phyloP scores from a whole-genome alignment of 2,329 filamentous ascomycete genomes.

The Diaporthe sp. region DNA sequence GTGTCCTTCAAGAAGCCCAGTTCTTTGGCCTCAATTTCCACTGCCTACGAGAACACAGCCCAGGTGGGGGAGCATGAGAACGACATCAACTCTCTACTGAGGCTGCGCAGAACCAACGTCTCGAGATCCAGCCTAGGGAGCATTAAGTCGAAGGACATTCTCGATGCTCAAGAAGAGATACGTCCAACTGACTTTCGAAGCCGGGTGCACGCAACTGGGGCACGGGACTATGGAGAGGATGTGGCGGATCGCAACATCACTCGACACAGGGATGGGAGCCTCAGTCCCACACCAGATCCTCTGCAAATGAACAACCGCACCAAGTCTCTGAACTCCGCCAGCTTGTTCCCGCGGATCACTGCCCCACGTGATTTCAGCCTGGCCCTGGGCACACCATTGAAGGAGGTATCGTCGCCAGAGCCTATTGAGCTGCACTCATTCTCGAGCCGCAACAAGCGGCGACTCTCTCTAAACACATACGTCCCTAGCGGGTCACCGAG shows the following conservation, averaged over 20 bases:
- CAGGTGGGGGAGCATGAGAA: background rate
- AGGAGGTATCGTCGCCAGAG: background rate
- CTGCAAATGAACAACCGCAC: background rate
- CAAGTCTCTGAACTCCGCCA: background rate
- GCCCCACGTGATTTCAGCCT: background rate
- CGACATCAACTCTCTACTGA: slow-evolving; percentile 11
- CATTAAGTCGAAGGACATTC: slow-evolving; percentile 52
- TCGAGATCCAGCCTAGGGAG: slow-evolving; percentile 31
- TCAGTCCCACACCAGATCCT: slow-evolving; percentile 7
- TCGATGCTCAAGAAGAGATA: slow-evolving; percentile 69
- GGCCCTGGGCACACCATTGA: background rate
- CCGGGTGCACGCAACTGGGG: slow-evolving; percentile 63
- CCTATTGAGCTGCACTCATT: background rate
- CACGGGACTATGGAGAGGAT: slow-evolving; percentile 72
- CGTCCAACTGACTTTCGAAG: slow-evolving; percentile 61
- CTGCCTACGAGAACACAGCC: slow-evolving; percentile 9
- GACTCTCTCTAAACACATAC: slow-evolving; percentile 31
- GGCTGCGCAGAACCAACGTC: slow-evolving; percentile 12
- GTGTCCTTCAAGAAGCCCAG: slow-evolving; percentile 40
- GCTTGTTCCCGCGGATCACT: background rate
- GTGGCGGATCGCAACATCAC: slow-evolving; percentile 72
- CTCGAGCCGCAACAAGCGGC: slow-evolving; percentile 28
- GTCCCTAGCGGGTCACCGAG: slow-evolving; percentile 25
- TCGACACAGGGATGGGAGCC: slow-evolving; percentile 45
- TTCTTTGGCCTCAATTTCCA: slow-evolving; percentile 30